Evolutionary conservation across 2,329 filamentous ascomycete genomes (phyloP).

Genomic region (Colletotrichum costaricense): DNA sequence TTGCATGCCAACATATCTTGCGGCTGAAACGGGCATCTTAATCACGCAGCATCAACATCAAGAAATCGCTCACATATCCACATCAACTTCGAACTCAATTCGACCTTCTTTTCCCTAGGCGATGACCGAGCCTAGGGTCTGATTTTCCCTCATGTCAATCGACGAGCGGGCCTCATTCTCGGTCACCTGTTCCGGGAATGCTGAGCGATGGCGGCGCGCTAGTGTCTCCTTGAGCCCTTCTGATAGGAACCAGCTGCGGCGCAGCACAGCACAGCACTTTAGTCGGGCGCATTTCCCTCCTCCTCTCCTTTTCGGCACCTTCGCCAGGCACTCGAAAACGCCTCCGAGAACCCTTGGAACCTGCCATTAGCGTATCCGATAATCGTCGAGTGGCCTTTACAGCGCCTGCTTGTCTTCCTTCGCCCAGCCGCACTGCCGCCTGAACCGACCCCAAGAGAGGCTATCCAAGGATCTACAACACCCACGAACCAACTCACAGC

Average conservation of each 20-base stretch:
- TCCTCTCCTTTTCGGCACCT: background rate
- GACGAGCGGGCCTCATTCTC: constrained; percentile 3
- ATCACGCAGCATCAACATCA: background rate
- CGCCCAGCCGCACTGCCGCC: background rate
- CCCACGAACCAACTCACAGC: background rate
- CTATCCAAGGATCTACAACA: background rate
- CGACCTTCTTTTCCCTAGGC: background rate
- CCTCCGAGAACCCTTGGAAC: background rate
- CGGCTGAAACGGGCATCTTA: background rate
- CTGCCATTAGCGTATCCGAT: background rate
- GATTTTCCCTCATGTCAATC: background rate
- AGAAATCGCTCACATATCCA: background rate
- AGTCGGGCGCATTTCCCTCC: constrained; percentile 3
- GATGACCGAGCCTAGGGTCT: background rate
- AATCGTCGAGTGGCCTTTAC: background rate
- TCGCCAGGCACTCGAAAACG: background rate
- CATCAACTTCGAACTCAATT: background rate
- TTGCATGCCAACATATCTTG: background rate
- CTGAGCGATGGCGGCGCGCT: background rate
- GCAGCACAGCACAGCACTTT: constrained; percentile 5
- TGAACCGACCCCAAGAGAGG: background rate
- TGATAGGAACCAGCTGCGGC: background rate
- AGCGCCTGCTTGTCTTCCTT: background rate
- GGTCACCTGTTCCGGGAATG: constrained; percentile 9
- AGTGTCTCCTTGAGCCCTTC: background rate